These are phyloP conservation scores for Agarophyton chilense DNA, from an alignment of 23 red algal species.

Conservation along the genomic window DNA sequence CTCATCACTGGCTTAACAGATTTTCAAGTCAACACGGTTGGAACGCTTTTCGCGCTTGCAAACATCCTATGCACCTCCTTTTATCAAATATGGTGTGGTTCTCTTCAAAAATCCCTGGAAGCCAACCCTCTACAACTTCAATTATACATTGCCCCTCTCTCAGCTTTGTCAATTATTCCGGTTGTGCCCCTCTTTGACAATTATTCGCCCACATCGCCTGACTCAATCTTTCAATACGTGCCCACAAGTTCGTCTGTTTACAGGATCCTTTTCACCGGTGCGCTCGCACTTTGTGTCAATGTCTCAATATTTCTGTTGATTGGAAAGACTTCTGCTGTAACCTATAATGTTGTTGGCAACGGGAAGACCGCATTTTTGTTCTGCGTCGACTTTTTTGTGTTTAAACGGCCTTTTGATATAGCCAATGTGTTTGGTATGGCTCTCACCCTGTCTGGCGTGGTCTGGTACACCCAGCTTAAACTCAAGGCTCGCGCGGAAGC, in stretches of 20 bases:
- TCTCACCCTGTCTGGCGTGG: slow-evolving; percentile 80
- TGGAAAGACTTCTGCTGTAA: slow-evolving; percentile 88
- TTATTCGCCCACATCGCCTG: slow-evolving; percentile 44
- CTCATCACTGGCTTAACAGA: slow-evolving; percentile 78
- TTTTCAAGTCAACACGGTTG: slow-evolving; percentile 76
- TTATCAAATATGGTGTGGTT: slow-evolving; percentile 96
- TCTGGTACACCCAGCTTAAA: slow-evolving; percentile 85
- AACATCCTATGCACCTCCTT: slow-evolving; percentile 86
- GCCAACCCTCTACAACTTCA: slow-evolving; percentile 94
- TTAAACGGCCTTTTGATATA: slow-evolving; percentile 75
- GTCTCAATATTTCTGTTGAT: slow-evolving; percentile 95
- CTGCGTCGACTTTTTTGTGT: slow-evolving; percentile 85
- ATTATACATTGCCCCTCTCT: slow-evolving; percentile 92
- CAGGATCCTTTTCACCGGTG: slow-evolving; percentile 75
- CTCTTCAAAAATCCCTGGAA: slow-evolving; percentile 86
- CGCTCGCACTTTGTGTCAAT: slow-evolving; percentile 91
- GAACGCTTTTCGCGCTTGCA: slow-evolving; percentile 73
- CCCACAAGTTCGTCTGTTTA: slow-evolving; percentile 7
- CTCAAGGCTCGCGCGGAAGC: slow-evolving; percentile 75
- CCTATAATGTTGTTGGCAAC: slow-evolving; percentile 97
- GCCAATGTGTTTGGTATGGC: slow-evolving; percentile 79
- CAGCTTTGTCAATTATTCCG: slow-evolving; percentile 86
- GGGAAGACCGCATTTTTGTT: slow-evolving; percentile 93
- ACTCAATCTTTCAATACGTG: slow-evolving; percentile 74
- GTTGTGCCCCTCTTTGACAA: slow-evolving; percentile 92